Conservation (phyloP, 2,329 filamentous ascomycete species). For the Hypocreales sp. region DNA sequence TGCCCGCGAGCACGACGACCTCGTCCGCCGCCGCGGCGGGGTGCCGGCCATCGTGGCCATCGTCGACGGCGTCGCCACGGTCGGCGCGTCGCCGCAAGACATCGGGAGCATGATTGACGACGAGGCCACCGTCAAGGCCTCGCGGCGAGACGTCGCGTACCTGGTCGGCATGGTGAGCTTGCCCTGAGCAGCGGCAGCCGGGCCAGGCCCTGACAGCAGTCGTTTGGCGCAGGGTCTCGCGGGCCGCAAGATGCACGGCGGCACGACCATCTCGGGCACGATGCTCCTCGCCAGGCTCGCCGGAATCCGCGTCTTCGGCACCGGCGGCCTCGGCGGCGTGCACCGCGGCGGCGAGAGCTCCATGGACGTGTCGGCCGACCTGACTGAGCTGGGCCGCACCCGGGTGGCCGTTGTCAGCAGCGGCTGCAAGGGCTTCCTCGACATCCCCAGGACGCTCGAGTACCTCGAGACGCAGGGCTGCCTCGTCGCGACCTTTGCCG, state of each 20-base stretch:
- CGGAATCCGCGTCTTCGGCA: constrained; percentile 86
- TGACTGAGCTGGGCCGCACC: constrained; percentile 84
- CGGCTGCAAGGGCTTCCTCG: constrained; percentile 91
- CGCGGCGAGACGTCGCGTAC: constrained; percentile 72
- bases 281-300: constrained; percentile 79
- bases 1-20: constrained; percentile 66
- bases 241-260: constrained; percentile 62
- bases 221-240: constrained; percentile 34
- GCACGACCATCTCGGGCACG: constrained; percentile 85
- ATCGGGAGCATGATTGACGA: constrained; percentile 55
- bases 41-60: constrained; percentile 87
- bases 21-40: constrained; percentile 67
- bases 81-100: constrained; percentile 62
- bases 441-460: constrained; percentile 81
- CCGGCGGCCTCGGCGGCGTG: constrained; percentile 85
- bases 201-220: not conserved
- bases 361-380: constrained; percentile 88
- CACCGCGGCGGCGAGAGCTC: constrained; percentile 75
- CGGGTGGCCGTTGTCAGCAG: constrained; percentile 77
- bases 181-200: too few relatives aligned
- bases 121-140: constrained; percentile 65
- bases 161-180: constrained; percentile 62
- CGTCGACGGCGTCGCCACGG: constrained; percentile 64
- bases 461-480: constrained; percentile 58
- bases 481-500: constrained; percentile 76